Evolutionary conservation across 2,329 filamentous ascomycete species (phyloP).

Genomic region (Teratosphaeria pseudoeucalypti): DNA sequence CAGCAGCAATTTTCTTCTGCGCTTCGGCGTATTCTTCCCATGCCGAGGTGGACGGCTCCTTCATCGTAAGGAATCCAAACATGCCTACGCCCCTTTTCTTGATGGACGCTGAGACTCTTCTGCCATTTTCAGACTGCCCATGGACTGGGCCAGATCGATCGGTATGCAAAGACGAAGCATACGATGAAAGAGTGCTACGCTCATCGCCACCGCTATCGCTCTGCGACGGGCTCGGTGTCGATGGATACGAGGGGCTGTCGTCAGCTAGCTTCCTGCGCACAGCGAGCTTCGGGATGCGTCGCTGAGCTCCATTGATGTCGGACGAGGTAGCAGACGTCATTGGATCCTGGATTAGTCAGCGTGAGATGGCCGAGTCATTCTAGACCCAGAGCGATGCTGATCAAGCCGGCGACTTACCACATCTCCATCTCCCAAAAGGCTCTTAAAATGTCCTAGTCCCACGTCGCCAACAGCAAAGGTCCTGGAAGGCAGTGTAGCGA

Average conservation of each 20-base stretch:
- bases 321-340: not conserved
- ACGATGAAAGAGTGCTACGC: constrained; percentile 1
- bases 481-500: not conserved
- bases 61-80: constrained; percentile 37
- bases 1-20: constrained; percentile 27
- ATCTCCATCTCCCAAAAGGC: not conserved
- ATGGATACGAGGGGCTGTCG: not conserved
- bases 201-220: not conserved
- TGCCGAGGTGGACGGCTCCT: constrained; percentile 39
- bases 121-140: not conserved
- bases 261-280: constrained; percentile 8
- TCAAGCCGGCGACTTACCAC: not conserved
- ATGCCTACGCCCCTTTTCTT: constrained; percentile 29
- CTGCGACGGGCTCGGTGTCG: constrained; percentile 2
- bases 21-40: constrained; percentile 37
- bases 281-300: constrained; percentile 16
- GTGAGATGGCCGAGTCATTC: not conserved
- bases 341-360: not conserved
- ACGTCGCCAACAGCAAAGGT: not conserved
- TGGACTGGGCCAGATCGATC: not conserved
- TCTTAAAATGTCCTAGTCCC: not conserved
- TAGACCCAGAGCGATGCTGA: no score
- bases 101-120: constrained; percentile 3
- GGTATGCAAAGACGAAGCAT: not conserved
- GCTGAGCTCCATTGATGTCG: constrained; percentile 5